Base-by-base conservation (phyloP, 2,329 filamentous ascomycete genomes). In the Cladophialophora bantiana region DNA sequence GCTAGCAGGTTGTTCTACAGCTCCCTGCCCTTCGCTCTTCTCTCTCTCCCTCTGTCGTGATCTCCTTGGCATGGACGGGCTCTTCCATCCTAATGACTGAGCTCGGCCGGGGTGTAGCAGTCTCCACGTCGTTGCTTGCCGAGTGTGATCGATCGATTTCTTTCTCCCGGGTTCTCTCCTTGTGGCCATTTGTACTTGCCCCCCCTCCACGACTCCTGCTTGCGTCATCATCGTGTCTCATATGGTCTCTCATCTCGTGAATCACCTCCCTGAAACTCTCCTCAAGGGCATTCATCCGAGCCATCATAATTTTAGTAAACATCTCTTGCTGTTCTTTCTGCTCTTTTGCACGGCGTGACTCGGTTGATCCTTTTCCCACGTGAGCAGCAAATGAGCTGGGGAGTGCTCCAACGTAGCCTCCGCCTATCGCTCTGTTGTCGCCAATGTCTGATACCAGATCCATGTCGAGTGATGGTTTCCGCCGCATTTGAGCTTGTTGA, bases 271-370 rank as follows among this genome's bases (percentile, higher is more conserved):
- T 86, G 77, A 98, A 94, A 13, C 93, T 90, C 78, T 96, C 93
- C 77, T 98, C 94, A 1, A 98, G 84, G 7, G 90, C 94, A 77
- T 95, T 95, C 93, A 97, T 97, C 38, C 93, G 85, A 7, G 93
- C 92, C 54, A 97, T 82, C 78, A 97, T 90, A 54, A 97, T 85
- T 64, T 92, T 87, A 72, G 89, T 86, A 75, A 90, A 89, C 85
- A 94, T 90, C 48, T 91, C 86, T 74, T 92, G 90, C 34, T 74
- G 68, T 35, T 73, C 70, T 35, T 70, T 59, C 52, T 83, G 83
- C 82, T 81, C 32, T 76, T 75, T 59, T 59, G 35, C 76, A 79
- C 73, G 77, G 53, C 85, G 85, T 61, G 88, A 78, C 20, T 86
- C 87, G 13, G 89, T 88, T 58, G 88, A 86, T 0, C 89, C 89